Conservation (phyloP, 2,329 filamentous ascomycete genomes). For the Colletotrichum liaoningense region DNA sequence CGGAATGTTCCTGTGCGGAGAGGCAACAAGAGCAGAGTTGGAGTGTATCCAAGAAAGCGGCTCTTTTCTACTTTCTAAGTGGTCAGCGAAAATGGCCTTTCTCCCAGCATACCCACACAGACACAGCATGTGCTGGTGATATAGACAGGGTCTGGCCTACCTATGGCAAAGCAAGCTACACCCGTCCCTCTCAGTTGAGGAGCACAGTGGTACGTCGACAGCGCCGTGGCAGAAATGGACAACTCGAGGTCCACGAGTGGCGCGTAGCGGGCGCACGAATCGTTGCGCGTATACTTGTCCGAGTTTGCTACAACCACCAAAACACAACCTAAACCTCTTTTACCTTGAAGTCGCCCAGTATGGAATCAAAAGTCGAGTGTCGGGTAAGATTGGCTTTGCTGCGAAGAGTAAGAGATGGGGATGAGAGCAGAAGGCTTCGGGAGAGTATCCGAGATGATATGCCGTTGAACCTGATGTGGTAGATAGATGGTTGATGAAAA, state of each 20-base stretch:
- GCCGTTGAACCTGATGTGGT: background rate
- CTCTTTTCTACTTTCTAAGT: background rate
- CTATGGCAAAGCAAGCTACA: constrained; percentile 3
- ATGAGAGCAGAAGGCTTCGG: background rate
- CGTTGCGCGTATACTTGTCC: background rate
- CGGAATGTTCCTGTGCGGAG: constrained; percentile 19
- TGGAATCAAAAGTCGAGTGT: no score
- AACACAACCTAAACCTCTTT: background rate
- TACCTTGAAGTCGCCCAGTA: no score
- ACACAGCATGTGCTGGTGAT: constrained; percentile 1
- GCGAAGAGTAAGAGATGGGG: background rate
- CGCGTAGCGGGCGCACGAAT: background rate
- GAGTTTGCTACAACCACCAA: background rate
- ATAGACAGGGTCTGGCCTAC: constrained; percentile 3
- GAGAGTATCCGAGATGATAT: background rate
- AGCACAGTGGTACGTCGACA: background rate
- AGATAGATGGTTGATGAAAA: background rate
- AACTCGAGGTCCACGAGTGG: background rate
- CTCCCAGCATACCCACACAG: background rate
- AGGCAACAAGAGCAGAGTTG: constrained; percentile 5
- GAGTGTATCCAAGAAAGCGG: background rate
- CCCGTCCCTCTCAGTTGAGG: no score
- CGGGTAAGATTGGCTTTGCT: background rate
- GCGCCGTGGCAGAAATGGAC: background rate
- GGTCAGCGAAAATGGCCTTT: background rate